These are phyloP conservation scores for Candida chauliodis DNA, from an alignment of 805 yeast genomes.

Conservation along the genomic window DNA sequence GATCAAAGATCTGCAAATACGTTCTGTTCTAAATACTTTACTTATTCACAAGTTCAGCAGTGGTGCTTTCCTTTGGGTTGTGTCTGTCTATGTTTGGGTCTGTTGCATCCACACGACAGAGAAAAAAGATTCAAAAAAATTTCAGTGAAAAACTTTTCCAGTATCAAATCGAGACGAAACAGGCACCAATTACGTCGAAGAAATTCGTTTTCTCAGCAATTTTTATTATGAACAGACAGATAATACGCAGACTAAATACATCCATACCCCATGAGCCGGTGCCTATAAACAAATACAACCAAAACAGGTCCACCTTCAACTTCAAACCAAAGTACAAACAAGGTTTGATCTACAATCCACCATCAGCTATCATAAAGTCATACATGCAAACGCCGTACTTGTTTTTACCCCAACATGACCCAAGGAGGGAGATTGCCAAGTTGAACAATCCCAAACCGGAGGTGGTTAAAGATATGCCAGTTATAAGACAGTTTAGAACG, in stretches of 20 bases:
- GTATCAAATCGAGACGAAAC: neutral
- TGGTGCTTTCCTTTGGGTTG: no score
- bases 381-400: constrained; percentile 62
- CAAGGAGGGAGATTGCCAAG: constrained; percentile 42
- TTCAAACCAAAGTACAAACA: constrained; percentile 52
- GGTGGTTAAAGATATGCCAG: constrained; percentile 37
- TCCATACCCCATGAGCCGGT: constrained; percentile 31
- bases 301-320: constrained; percentile 61
- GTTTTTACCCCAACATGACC: constrained; percentile 62
- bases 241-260: constrained; percentile 11
- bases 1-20: no score
- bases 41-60: no score
- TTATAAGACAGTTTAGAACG: constrained; percentile 34
- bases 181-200: neutral
- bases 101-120: constrained; percentile 7
- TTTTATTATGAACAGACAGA: constrained; percentile 5
- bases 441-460: constrained; percentile 27
- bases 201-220: neutral
- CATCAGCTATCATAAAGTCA: constrained; percentile 44
- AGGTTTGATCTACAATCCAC: constrained; percentile 63
- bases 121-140: neutral
- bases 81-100: no score
- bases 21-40: no score
- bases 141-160: constrained; percentile 1
- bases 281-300: constrained; percentile 57